Evolutionary conservation across 208 protist species (phyloP), one percentile per base, ranked within the genome.

Genomic region (Trypanosoma brucei): DNA sequence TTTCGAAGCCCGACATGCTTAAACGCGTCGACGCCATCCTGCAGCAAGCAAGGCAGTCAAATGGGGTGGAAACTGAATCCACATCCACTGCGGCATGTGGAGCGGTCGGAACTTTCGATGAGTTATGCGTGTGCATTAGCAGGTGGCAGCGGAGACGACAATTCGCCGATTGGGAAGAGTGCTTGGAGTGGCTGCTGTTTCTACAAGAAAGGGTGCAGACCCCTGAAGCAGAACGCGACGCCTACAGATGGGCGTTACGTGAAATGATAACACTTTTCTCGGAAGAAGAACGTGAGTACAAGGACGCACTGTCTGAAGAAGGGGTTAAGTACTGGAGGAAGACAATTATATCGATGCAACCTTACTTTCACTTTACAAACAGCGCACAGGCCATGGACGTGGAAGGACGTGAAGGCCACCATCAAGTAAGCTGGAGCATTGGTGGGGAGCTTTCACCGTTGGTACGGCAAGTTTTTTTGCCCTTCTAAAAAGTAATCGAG

Each of bases 121-220:
- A 55, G 3, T 33, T 61, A 14, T 5, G 35, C 22, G 7, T 11
- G 30, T 42, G 33, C 33, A 37, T 56, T 40, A 35, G 45, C 2
- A 38, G 57, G 22, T 68, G 67, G 67, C 2, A 33, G 33, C 33
- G 50, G 39, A 3, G n/a, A 9, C 52, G 54, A 7, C 22, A 56
- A n/a, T 76, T 72, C 42, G 5, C 59, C 0, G 40, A 58, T 14
- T 88, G 82, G 82, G 69, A 72, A 6, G 82, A 84, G 22, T 76
- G 64, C 3, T 13, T 88, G 8, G 82, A 88, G 63, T 68, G 68
- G 37, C 63, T 84, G 4, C 76, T 88, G 31, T 67, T 53, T 40
- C 59, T 61, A 40, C 39, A 80, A 11, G 80, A 84, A 30, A 40
- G 72, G 13, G 51, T 44, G 33, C 63, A 39, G 14, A 40, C 38